Percentiles rank a stretch among this genome's conserved stretches.
Evolutionary conservation across 2,329 filamentous ascomycete genomes (phyloP).

Genomic region (Aspergillus sp.): DNA sequence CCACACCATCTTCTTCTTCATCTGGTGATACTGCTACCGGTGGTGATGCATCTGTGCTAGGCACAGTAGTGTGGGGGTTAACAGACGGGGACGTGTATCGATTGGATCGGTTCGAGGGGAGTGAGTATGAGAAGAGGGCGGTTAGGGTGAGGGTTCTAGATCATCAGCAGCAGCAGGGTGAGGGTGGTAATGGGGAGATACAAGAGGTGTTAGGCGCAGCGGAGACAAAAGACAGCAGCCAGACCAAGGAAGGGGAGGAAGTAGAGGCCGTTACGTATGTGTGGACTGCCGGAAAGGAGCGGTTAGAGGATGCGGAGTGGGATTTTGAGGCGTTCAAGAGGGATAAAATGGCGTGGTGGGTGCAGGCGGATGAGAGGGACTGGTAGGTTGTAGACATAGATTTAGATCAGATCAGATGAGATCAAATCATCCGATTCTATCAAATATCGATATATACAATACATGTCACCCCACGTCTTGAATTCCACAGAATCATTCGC

Average conservation of each 20-base stretch:
- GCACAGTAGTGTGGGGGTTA: conserved; percentile 75
- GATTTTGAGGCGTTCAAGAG: conserved; percentile 80
- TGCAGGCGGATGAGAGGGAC: conserved; percentile 50
- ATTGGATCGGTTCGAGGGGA: conserved; percentile 81
- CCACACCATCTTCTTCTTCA: too few relatives aligned
- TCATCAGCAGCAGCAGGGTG: conserved; percentile 21
- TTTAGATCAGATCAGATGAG: neutral
- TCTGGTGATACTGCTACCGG: too few relatives aligned
- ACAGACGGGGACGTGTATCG: conserved; percentile 73
- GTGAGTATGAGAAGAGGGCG: conserved; percentile 63
- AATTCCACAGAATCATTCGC: conserved; percentile 8
- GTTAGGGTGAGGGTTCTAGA: conserved; percentile 52
- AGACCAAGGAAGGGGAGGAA: conserved; percentile 53
- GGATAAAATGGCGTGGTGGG: conserved; percentile 69
- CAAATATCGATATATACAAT: neutral
- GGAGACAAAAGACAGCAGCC: conserved; percentile 23
- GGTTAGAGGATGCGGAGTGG: conserved; percentile 77
- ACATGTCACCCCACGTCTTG: neutral
- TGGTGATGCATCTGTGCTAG: conserved; percentile 60
- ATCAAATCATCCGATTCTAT: neutral
- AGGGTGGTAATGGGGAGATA: neutral
- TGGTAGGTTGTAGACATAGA: conserved; percentile 26
- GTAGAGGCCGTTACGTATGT: conserved; percentile 66
- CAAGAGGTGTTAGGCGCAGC: conserved; percentile 38
- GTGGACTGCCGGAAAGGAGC: conserved; percentile 51